Base-by-base conservation (phyloP, 371 early-diverging fungal species). In the Mortierella sp. region DNA sequence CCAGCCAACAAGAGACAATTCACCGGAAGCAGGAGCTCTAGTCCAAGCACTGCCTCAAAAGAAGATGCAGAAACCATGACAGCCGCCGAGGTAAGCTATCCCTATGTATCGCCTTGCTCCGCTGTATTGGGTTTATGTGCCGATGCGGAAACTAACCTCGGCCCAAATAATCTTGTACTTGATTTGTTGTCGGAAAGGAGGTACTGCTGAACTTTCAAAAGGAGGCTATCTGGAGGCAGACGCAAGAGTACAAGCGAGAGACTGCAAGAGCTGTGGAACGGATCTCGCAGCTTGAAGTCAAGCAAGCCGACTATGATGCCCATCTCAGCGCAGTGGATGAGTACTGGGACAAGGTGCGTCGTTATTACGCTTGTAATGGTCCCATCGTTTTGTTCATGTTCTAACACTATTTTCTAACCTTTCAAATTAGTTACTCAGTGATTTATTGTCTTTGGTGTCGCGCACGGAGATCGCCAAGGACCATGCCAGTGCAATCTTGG, bases 151-250 rank as follows among this genome's bases (percentile, higher is more conserved):
- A 28, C 8, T 3, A 34, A n/a, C 41, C 4, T 7, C 4, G 21
- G n/a, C 23, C 23, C 11, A 14, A 23, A 11, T 50, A 24, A 32
- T 9, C 17, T 26, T 15, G 41, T 56, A 21, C 27, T 42, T 32
- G 1, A 6, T 65, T 37, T 41, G 12, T 34, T 44, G 19, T 48
- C 17, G n/a, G 12, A 21, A 62, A 72, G 73, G 63, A 62, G 26
- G 67, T 72, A 15, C 48, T 72, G 19, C 56, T 66, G 24, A 64
- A 80, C 50, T 93, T 88, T 79, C 93, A 93, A 81, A 93, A 93
- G 71, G 87, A 92, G 32, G 95, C 95, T 27, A 91, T 94, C 27
- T 90, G 86, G 82, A 80, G 90, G 30, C 91, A 92, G 57, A 87
- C 93, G 86, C 86, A 86, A 78, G 92, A 92, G 63, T 93, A 93